Evolutionary conservation across 306 rosid genomes (phyloP), one percentile per base, ranked within the genome.

Genomic region (Trifolium pratense): DNA sequence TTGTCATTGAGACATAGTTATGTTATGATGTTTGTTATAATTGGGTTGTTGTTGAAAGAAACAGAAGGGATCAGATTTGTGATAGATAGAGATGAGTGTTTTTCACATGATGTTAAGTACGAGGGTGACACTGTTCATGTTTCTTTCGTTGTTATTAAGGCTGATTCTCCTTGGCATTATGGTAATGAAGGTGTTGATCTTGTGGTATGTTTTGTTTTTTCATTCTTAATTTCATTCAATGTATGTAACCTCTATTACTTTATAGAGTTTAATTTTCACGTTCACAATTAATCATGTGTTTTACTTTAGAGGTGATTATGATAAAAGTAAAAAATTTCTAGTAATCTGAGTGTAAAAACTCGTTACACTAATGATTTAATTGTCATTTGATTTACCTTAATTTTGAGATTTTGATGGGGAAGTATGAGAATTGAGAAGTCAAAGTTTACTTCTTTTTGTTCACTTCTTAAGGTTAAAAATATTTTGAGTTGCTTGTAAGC

Each of bases 121-220:
- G 92, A 88, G 68, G 99, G 97, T 34, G 99, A 91, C 74, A 86
- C 89, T 57, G 91, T 94, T 48, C 96, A 89, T 77, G 80, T 82
- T 64, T 91, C 99, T 60, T 94, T 91, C 71, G 99, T 94, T 39
- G 97, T 94, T 66, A 87, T 91, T 72, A 89, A 94, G 81, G 81
- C 89, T 58, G 95, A 94, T 49, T 83, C 99, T 6, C 67, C 84
- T 1, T 91, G 97, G 97, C 93, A 88, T 71, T 83, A 84, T 32
- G 71, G 73, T 39, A 72, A 68, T 7, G 93, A 88, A 34, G 88
- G 97, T 59, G 95, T 91, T 17, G 97, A 94, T 90, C 93, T 91
- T 56, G 91, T 91, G 88, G 97, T 94, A 84, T 73, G 83, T 60
- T 91, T 74, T 75, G 2, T 18, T 16, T 79, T 79, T 53, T 74